Evolutionary conservation across 495 filamentous ascomycete genomes (phyloP).

Genomic region (Penicillium waksmanii): DNA sequence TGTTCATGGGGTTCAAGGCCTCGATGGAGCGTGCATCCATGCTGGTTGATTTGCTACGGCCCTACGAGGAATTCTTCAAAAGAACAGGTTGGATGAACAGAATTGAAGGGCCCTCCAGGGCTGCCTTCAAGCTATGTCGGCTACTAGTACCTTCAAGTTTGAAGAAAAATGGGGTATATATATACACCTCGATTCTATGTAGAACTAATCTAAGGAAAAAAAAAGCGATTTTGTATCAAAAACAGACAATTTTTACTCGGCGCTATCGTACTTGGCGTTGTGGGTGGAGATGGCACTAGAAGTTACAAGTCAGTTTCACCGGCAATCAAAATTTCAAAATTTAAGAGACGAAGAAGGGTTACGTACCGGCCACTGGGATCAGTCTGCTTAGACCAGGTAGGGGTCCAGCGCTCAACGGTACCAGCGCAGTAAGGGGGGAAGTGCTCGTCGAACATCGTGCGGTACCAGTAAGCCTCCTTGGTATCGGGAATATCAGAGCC

Average conservation of each 20-base stretch:
- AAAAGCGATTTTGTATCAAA: slow-evolving; percentile 16
- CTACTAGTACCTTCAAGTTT: background rate
- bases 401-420: slow-evolving; percentile 95
- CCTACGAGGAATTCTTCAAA: too few relatives aligned
- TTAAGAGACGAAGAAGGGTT: background rate
- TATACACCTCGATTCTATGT: slow-evolving; percentile 15
- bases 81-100: too few relatives aligned
- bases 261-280: slow-evolving; percentile 64
- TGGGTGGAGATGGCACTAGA: slow-evolving; percentile 71
- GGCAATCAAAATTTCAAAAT: background rate
- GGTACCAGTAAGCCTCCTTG: slow-evolving; percentile 99
- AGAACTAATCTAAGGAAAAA: slow-evolving; percentile 5
- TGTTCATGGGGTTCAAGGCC: background rate
- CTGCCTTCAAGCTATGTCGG: too few relatives aligned
- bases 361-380: slow-evolving; percentile 91
- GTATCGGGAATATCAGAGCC: slow-evolving; percentile 87
- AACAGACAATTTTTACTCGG: slow-evolving; percentile 33
- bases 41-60: background rate
- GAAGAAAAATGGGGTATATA: background rate
- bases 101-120: too few relatives aligned
- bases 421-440: slow-evolving; percentile 89
- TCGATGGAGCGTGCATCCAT: background rate
- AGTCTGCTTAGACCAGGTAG: slow-evolving; percentile 95
- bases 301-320: slow-evolving; percentile 22
- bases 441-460: slow-evolving; percentile 96